Percentiles rank a stretch among this genome's conserved stretches.
Conservation (phyloP, 768 basidiomycete species). For the Podaxis sp. region DNA sequence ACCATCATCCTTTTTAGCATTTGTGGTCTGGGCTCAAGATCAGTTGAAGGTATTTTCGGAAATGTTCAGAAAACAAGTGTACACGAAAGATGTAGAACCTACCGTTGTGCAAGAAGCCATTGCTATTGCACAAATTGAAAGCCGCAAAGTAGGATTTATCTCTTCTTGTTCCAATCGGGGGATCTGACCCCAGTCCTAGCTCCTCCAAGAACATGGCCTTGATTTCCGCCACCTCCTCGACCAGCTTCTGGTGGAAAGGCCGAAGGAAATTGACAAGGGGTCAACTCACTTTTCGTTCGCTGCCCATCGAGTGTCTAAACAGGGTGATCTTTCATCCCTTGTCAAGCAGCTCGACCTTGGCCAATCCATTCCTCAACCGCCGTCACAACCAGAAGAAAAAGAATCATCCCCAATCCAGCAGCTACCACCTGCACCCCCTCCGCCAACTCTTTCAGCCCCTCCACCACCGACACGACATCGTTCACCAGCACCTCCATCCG, state of each 20-base stretch:
- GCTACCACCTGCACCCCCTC: slow-evolving; percentile 25
- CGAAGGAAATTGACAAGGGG: slow-evolving; percentile 33
- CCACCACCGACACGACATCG: slow-evolving; percentile 28
- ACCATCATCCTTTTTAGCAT: slow-evolving; percentile 49
- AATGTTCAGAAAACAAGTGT: slow-evolving; percentile 90
- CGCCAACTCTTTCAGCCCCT: slow-evolving; percentile 26
- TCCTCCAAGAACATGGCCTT: slow-evolving; percentile 89
- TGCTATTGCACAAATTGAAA: slow-evolving; percentile 74
- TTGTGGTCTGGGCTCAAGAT: slow-evolving; percentile 91
- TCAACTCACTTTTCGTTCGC: slow-evolving; percentile 31
- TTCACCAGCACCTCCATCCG: slow-evolving; percentile 24
- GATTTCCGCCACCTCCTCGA: slow-evolving; percentile 95
- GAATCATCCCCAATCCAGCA: slow-evolving; percentile 14
- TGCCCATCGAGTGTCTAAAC: slow-evolving; percentile 30
- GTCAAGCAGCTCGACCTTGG: slow-evolving; percentile 17
- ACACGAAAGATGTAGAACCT: slow-evolving; percentile 73
- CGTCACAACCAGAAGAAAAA: slow-evolving; percentile 2
- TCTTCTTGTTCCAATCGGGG: neutral
- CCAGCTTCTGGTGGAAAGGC: slow-evolving; percentile 54
- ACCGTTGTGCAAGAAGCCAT: slow-evolving; percentile 76
- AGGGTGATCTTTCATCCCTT: slow-evolving; percentile 17
- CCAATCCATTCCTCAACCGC: neutral
- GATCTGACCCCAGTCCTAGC: slow-evolving; percentile 34
- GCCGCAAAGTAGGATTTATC: slow-evolving; percentile 64
- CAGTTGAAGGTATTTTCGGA: slow-evolving; percentile 82